phyloP scores from a whole-genome alignment of 2,329 filamentous ascomycete genomes.

The Pleomassaria siparia region DNA sequence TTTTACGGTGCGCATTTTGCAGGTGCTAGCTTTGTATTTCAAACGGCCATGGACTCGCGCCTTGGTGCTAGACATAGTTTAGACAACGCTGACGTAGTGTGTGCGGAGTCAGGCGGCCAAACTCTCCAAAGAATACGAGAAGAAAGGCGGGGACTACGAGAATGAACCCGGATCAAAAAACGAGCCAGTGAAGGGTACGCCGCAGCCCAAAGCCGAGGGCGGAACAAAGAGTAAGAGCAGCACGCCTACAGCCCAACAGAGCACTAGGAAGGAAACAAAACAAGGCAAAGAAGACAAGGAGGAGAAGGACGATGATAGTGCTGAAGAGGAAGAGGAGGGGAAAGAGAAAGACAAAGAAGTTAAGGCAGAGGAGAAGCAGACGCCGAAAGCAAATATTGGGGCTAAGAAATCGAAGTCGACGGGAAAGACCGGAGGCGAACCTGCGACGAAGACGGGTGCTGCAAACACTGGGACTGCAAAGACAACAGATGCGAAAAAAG shows the following conservation, averaged over 20 bases:
- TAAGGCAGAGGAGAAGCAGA: conserved; percentile 18
- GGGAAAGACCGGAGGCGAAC: conserved; percentile 2
- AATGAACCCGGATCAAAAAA: conserved; percentile 48
- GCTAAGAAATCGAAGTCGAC: conserved; percentile 11
- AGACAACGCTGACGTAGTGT: not conserved
- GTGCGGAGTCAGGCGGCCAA: conserved; percentile 37
- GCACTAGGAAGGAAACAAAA: conserved; percentile 15
- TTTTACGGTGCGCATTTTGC: too few relatives aligned
- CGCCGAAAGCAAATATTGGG: conserved; percentile 25
- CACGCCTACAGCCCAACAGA: conserved; percentile 15
- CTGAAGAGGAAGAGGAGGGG: too few relatives aligned
- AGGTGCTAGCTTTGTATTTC: too few relatives aligned
- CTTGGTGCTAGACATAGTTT: too few relatives aligned
- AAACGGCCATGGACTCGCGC: too few relatives aligned
- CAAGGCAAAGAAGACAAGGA: conserved; percentile 2
- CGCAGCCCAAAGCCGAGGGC: conserved; percentile 37
- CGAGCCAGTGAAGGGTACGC: conserved; percentile 47
- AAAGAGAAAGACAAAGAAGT: conserved; percentile 21
- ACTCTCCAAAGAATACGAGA: conserved; percentile 48
- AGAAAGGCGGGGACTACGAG: conserved; percentile 43
- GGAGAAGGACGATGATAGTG: too few relatives aligned
- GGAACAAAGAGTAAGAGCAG: not conserved
- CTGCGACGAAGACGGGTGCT: not conserved
- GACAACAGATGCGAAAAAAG: conserved; percentile 2
- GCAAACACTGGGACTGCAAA: not conserved